A percentile compares a stretch with the other conserved stretches of the same genome.
Conservation (phyloP, 805 yeast genomes). For the Cyberlindnera sargentensis region DNA sequence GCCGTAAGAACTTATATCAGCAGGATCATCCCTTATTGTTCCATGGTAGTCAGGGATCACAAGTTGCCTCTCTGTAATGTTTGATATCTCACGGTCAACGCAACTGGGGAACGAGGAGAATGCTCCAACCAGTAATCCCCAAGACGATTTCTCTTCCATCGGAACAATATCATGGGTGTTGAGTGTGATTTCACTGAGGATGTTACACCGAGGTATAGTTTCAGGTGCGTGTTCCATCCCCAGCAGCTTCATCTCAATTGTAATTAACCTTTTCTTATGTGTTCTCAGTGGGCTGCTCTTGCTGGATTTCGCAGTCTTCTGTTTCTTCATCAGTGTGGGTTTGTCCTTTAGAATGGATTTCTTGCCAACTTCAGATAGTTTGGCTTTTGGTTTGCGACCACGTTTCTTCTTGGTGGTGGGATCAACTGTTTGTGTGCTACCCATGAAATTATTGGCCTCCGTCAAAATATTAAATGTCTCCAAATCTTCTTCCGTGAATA, state of each 20-base stretch:
- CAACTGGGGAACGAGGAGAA: background rate
- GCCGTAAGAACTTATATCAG: background rate
- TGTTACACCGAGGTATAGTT: background rate
- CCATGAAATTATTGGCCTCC: constrained; percentile 11
- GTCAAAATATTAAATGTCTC: constrained; percentile 21
- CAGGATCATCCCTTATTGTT: background rate
- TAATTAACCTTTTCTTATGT: too few species aligned
- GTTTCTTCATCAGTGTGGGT: too few species aligned
- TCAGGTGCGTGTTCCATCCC: too few species aligned
- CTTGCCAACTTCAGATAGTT: too few species aligned
- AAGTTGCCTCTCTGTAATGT: background rate
- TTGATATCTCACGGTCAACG: background rate
- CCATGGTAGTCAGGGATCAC: too few species aligned
- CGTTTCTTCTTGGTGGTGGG: constrained; percentile 1
- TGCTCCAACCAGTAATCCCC: background rate
- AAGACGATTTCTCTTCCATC: background rate
- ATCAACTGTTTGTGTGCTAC: background rate
- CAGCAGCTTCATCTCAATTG: too few species aligned
- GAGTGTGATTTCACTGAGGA: background rate
- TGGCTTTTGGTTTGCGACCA: constrained; percentile 6
- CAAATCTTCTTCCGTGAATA: constrained; percentile 13
- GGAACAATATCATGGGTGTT: background rate
- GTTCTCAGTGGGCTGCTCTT: too few species aligned
- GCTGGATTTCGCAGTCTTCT: too few species aligned
- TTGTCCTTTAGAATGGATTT: too few species aligned